Evolutionary conservation across 2,329 filamentous ascomycete genomes (phyloP).

Genomic region (Hypoxylon sp.): DNA sequence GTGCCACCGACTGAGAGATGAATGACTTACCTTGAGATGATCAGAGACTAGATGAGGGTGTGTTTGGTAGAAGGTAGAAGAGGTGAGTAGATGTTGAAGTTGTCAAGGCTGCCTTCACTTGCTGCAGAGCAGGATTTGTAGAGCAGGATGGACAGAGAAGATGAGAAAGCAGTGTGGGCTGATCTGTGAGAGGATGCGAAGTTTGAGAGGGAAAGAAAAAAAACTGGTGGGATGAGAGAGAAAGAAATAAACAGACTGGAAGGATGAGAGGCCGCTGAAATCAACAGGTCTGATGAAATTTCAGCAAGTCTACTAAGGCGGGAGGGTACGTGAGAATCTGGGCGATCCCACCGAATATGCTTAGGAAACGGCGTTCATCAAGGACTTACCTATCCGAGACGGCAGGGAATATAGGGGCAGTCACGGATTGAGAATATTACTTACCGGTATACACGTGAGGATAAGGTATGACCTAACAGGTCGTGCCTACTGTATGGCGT

Average conservation of each 20-base stretch:
- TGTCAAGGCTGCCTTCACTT: background rate
- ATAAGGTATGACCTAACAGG: background rate
- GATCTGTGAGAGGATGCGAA: background rate
- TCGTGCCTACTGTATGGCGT: too few relatives aligned
- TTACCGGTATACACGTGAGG: background rate
- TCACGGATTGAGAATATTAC: background rate
- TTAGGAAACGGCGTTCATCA: background rate
- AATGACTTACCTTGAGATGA: conserved; percentile 1
- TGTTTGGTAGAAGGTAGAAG: background rate
- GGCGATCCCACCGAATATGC: background rate
- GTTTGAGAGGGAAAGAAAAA: background rate
- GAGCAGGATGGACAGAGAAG: too few relatives aligned
- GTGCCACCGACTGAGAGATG: background rate
- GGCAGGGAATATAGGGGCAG: background rate
- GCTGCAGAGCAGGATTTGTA: background rate
- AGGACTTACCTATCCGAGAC: background rate
- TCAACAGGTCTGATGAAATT: too few relatives aligned
- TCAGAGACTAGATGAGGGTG: background rate
- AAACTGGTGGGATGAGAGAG: background rate
- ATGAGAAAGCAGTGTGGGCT: background rate
- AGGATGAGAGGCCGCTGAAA: background rate
- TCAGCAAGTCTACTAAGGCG: too few relatives aligned
- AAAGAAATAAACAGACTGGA: background rate
- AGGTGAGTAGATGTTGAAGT: background rate
- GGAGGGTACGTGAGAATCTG: background rate